These are phyloP conservation scores for Geotrichum histeridarum DNA, from an alignment of 1,139 yeast species.

Conservation along the genomic window DNA sequence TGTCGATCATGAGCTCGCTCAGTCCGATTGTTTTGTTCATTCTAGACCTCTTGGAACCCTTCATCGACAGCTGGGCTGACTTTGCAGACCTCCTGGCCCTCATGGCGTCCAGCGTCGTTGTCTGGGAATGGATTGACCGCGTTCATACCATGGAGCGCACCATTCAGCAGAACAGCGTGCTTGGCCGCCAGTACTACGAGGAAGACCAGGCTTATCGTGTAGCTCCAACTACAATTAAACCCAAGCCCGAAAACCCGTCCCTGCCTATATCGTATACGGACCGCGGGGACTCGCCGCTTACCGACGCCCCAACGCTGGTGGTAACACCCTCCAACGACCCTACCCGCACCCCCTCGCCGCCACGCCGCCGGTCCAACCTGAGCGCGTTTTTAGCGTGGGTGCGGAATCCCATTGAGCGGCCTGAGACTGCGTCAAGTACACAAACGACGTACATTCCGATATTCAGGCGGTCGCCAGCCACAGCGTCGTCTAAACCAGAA, in stretches of 20 bases:
- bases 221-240: neutral
- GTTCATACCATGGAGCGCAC: slow-evolving; percentile 54
- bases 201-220: slow-evolving; percentile 34
- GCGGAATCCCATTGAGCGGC: slow-evolving; percentile 11
- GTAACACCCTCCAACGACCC: neutral
- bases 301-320: neutral
- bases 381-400: slow-evolving; percentile 4
- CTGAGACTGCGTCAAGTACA: slow-evolving; percentile 13
- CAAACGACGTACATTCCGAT: slow-evolving; percentile 7
- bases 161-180: slow-evolving; percentile 65
- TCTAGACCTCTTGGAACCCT: slow-evolving; percentile 53
- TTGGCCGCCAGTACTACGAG: slow-evolving; percentile 76
- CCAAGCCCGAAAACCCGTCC: neutral
- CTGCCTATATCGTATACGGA: neutral
- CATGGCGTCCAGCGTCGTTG: slow-evolving; percentile 48
- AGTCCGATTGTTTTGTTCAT: slow-evolving; percentile 70
- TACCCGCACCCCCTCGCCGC: neutral
- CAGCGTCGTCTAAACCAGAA: neutral
- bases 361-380: neutral
- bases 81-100: slow-evolving; percentile 58
- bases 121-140: slow-evolving; percentile 87
- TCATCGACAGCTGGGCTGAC: slow-evolving; percentile 69
- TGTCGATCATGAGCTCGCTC: slow-evolving; percentile 57
- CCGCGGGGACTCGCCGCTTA: neutral
- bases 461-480: neutral